These are phyloP conservation scores for Ulota crispa DNA, from an alignment of 225 moss, liverwort and hornwort genomes.

Conservation along the genomic window DNA sequence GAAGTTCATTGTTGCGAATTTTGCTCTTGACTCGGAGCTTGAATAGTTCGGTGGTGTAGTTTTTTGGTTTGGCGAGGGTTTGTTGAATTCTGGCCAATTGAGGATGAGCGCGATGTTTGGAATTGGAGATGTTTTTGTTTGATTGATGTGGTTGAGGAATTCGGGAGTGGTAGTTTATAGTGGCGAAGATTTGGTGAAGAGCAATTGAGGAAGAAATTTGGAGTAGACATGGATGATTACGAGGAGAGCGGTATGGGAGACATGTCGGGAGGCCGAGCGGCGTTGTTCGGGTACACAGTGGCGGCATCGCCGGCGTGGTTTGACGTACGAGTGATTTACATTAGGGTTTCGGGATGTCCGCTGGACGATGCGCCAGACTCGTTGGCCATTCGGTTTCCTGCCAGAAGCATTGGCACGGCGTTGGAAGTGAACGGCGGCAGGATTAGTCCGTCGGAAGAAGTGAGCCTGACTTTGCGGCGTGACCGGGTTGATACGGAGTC, in stretches of 20 bases:
- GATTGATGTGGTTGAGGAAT: too few species aligned
- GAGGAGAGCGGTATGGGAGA: constrained; percentile 39
- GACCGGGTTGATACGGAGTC: constrained; percentile 61
- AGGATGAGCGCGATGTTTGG: neutral
- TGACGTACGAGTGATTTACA: constrained; percentile 58
- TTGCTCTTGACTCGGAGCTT: neutral
- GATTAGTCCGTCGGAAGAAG: constrained; percentile 65
- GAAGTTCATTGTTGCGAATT: neutral
- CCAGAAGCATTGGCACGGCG: constrained; percentile 54
- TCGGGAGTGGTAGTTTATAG: neutral
- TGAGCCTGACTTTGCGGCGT: constrained; percentile 43
- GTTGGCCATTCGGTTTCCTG: constrained; percentile 49
- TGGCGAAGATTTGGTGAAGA: neutral
- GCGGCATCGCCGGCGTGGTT: constrained; percentile 51
- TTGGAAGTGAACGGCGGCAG: constrained; percentile 67
- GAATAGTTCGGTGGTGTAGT: neutral
- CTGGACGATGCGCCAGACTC: constrained; percentile 55
- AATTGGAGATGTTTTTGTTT: neutral
- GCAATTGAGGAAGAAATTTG: neutral
- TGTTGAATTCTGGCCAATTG: neutral
- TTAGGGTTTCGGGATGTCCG: constrained; percentile 60
- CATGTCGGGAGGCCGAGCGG: constrained; percentile 42
- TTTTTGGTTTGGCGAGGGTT: constrained; percentile 8
- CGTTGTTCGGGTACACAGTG: constrained; percentile 41
- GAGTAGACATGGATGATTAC: constrained; percentile 47